phyloP scores from a whole-genome alignment of 805 yeast genomes.

The Tetrapisispora fleetii region DNA sequence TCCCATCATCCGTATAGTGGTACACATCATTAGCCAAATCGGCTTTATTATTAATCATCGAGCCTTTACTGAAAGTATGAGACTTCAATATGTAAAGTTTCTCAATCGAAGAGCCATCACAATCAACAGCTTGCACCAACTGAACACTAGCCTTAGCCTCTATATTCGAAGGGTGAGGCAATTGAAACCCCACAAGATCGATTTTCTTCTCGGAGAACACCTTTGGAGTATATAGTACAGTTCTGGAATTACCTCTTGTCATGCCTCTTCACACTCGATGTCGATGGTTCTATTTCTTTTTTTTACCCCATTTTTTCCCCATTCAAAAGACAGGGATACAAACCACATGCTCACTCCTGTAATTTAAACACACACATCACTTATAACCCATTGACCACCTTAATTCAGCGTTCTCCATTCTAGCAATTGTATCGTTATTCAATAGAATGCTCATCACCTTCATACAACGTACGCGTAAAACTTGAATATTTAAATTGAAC shows the following conservation, averaged over 20 bases:
- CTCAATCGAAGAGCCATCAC: conserved; percentile 1
- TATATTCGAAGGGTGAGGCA: conserved; percentile 25
- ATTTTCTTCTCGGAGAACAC: not conserved
- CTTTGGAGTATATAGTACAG: not conserved
- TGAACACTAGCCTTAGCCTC: conserved; percentile 10
- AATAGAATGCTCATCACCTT: too few species aligned
- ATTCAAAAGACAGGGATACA: too few species aligned
- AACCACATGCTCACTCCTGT: too few species aligned
- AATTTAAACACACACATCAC: too few species aligned
- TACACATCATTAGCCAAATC: conserved; percentile 20
- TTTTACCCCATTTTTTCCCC: too few species aligned
- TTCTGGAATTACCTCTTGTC: not conserved
- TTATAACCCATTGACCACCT: too few species aligned
- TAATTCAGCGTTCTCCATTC: too few species aligned
- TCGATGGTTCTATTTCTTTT: not conserved
- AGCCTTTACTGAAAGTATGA: conserved; percentile 21
- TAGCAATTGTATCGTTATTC: too few species aligned
- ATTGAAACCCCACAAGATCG: conserved; percentile 7
- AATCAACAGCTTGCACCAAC: conserved; percentile 8
- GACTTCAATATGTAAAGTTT: conserved; percentile 11
- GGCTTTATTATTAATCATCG: conserved; percentile 10
- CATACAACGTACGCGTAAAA: too few species aligned
- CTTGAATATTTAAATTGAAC: too few species aligned
- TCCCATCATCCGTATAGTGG: conserved; percentile 17
- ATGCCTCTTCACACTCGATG: not conserved